Conservation (phyloP, 345 rosid genomes). For the Noccaea bulbosa region DNA sequence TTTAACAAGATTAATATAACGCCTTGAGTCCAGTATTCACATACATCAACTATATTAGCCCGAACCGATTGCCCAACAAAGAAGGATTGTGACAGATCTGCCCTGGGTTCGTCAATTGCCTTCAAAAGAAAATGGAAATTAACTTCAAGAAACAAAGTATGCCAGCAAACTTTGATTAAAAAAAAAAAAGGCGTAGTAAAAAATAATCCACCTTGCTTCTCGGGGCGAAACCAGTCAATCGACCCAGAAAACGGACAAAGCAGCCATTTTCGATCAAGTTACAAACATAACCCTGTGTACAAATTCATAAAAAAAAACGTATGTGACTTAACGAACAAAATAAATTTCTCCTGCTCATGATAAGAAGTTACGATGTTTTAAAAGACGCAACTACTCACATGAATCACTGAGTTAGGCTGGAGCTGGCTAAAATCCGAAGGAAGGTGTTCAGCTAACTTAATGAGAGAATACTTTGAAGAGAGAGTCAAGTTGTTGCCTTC, state of each 20-base stretch:
- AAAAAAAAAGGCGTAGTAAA: conserved; percentile 19
- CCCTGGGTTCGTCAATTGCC: conserved; percentile 72
- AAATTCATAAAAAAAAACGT: conserved; percentile 20
- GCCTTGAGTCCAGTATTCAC: conserved; percentile 47
- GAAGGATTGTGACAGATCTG: conserved; percentile 71
- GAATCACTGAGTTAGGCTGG: conserved; percentile 62
- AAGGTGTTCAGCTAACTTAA: conserved; percentile 63
- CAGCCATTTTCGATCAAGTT: conserved; percentile 89
- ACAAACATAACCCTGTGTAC: conserved; percentile 80
- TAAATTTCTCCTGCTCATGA: neutral
- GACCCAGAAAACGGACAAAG: conserved; percentile 97
- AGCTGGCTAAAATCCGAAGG: conserved; percentile 74
- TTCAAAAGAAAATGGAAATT: conserved; percentile 42
- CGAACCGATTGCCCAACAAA: conserved; percentile 93
- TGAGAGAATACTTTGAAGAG: conserved; percentile 82
- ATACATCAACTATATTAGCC: conserved; percentile 73
- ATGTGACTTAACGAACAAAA: conserved; percentile 15
- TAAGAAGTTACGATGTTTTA: conserved; percentile 20
- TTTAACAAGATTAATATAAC: conserved; percentile 17
- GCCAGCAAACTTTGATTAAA: conserved; percentile 9
- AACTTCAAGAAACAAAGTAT: conserved; percentile 16
- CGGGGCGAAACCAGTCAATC: conserved; percentile 89
- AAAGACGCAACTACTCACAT: conserved; percentile 56
- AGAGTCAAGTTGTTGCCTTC: conserved; percentile 74
- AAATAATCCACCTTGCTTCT: conserved; percentile 68